Percentiles rank a stretch among this genome's conserved stretches.
These are phyloP conservation scores for Pseudisothecium myosuroides DNA, from an alignment of 225 moss, liverwort and hornwort species.

Conservation along the genomic window DNA sequence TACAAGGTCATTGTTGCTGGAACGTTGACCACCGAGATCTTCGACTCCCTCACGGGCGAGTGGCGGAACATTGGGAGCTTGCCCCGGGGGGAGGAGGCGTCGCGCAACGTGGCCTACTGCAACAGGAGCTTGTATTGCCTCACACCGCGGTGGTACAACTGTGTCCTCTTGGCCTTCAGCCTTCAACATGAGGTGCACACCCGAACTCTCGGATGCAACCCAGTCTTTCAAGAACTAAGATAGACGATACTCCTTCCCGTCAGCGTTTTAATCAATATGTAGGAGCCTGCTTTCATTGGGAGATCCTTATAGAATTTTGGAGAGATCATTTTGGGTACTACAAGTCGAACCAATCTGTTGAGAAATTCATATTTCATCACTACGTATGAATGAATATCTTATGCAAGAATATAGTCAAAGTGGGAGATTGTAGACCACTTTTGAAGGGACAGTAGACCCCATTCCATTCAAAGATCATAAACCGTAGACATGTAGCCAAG, in stretches of 20 bases:
- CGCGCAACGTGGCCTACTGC: constrained; percentile 20
- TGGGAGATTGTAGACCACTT: neutral
- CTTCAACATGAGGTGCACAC: constrained; percentile 4
- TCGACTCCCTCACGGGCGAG: constrained; percentile 3
- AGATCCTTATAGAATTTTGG: neutral
- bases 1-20: constrained; percentile 21
- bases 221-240: neutral
- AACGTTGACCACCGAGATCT: constrained; percentile 5
- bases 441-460: neutral
- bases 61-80: constrained; percentile 17
- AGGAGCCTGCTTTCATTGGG: neutral
- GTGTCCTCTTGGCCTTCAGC: constrained; percentile 16
- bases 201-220: neutral
- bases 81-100: constrained; percentile 15
- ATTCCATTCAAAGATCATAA: neutral
- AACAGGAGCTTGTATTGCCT: constrained; percentile 24
- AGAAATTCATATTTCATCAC: too few species aligned
- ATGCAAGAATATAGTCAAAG: neutral
- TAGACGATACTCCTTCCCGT: neutral
- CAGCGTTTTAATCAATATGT: neutral
- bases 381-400: neutral
- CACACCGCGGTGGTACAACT: constrained; percentile 27
- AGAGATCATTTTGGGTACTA: neutral
- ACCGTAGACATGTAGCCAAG: neutral
- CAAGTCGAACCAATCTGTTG: neutral